Conservation (phyloP, 495 filamentous ascomycete species). For the Penicillium verhagenii region DNA sequence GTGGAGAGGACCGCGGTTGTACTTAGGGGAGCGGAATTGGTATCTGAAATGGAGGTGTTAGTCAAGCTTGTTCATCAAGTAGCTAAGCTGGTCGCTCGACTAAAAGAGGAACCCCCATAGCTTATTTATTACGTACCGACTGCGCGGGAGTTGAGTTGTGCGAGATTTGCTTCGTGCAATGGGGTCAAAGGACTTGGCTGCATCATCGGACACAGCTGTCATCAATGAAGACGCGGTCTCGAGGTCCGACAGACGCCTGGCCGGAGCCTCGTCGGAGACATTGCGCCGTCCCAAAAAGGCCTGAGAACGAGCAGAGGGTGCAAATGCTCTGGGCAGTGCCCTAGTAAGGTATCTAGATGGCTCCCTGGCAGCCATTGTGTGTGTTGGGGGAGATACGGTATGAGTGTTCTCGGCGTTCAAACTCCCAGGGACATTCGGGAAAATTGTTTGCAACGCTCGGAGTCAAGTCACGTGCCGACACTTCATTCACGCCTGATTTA, state of each 20-base stretch:
- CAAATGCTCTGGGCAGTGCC: constrained; percentile 40
- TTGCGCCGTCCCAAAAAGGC: constrained; percentile 42
- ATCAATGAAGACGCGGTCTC: constrained; percentile 39
- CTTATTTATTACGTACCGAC: constrained; percentile 54
- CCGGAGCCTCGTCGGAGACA: constrained; percentile 46
- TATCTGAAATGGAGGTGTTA: constrained; percentile 57
- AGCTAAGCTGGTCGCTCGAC: constrained; percentile 3
- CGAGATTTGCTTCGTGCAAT: constrained; percentile 50
- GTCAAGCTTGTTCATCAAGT: neutral
- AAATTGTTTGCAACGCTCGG: constrained; percentile 37
- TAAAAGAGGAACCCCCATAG: neutral
- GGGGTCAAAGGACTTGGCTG: constrained; percentile 55
- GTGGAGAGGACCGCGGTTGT: constrained; percentile 88
- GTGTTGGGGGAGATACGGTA: constrained; percentile 12
- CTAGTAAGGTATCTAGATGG: constrained; percentile 44
- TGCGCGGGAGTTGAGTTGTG: constrained; percentile 59
- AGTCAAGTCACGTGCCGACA: constrained; percentile 17
- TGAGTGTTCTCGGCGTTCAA: constrained; percentile 16
- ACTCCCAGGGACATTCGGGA: constrained; percentile 15
- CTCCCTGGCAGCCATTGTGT: constrained; percentile 43
- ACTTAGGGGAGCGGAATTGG: constrained; percentile 88
- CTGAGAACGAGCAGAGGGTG: constrained; percentile 35
- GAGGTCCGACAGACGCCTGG: constrained; percentile 33
- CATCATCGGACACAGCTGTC: constrained; percentile 21
- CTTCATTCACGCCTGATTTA: constrained; percentile 7